A percentile compares a stretch with the other conserved stretches of the same genome.
Evolutionary conservation across 805 yeast species (phyloP).

Genomic region (Saccharomycopsis fibuligera): DNA sequence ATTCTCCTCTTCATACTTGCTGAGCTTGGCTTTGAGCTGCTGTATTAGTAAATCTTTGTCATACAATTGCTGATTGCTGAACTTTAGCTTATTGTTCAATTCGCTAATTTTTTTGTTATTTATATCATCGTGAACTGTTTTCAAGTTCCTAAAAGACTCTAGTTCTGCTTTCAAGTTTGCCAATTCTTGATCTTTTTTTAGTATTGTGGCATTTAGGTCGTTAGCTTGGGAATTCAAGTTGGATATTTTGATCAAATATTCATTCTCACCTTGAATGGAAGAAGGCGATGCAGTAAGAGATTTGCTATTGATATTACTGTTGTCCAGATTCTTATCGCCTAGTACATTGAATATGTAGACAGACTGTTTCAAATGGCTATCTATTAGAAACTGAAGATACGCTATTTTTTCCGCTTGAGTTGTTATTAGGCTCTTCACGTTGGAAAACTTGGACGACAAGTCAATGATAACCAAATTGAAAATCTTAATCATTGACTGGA

Average conservation of each 20-base stretch:
- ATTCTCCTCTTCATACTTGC: not conserved
- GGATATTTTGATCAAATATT: conserved; percentile 4
- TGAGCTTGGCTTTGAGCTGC: not conserved
- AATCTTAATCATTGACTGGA: conserved; percentile 2
- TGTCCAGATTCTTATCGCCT: not conserved
- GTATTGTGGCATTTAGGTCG: not conserved
- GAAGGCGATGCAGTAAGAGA: too few relatives aligned
- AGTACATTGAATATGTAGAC: not conserved
- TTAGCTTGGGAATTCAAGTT: conserved; percentile 4
- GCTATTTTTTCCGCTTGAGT: conserved; percentile 5
- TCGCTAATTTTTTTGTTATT: conserved; percentile 2
- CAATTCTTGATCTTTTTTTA: conserved; percentile 8
- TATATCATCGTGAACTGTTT: not conserved
- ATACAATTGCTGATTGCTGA: not conserved
- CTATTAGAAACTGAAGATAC: conserved; percentile 9
- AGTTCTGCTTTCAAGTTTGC: conserved; percentile 1
- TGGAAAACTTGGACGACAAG: not conserved
- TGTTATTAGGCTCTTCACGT: not conserved
- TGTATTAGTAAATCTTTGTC: conserved; percentile 9
- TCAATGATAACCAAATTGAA: not conserved
- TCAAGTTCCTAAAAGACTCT: not conserved
- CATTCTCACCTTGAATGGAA: too few relatives aligned
- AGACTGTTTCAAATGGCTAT: conserved; percentile 4
- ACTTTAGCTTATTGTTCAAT: conserved; percentile 1
- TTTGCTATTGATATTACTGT: too few relatives aligned